Conservation (phyloP, 176 grass and related monocot genomes). For the Carex pumila region DNA sequence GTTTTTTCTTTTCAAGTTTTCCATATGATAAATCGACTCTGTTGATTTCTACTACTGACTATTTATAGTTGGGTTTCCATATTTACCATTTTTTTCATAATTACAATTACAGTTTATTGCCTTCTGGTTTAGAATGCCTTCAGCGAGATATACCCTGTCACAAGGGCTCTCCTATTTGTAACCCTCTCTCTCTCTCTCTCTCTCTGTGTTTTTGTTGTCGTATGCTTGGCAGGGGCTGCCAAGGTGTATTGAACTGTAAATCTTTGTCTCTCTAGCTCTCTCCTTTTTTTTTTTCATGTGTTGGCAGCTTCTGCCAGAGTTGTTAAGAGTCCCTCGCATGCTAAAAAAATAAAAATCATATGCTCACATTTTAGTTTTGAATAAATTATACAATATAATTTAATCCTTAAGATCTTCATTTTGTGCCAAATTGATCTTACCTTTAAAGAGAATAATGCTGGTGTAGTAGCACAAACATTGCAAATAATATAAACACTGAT, state of each 20-base stretch:
- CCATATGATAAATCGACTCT: not conserved
- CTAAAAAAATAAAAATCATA: not conserved
- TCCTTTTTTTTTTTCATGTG: not conserved
- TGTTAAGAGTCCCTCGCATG: not conserved
- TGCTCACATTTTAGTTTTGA: not conserved
- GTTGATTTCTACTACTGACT: not conserved
- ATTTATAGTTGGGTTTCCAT: not conserved
- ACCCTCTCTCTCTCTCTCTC: not conserved
- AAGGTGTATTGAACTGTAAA: too few species aligned
- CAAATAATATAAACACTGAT: not conserved
- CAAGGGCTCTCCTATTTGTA: constrained; percentile 47
- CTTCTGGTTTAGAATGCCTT: constrained; percentile 50
- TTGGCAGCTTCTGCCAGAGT: not conserved
- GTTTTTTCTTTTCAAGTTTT: constrained; percentile 1
- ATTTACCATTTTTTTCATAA: not conserved
- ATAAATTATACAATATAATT: not conserved
- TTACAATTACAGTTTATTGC: constrained; percentile 38
- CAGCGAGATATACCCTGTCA: constrained; percentile 51
- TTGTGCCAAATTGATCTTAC: not conserved
- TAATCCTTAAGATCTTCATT: not conserved
- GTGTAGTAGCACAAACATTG: not conserved
- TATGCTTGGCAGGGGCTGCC: too few species aligned
- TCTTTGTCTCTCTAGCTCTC: too few species aligned
- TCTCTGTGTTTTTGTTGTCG: not conserved
- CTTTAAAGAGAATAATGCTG: not conserved